Percentiles rank a stretch among this genome's conserved stretches.
Evolutionary conservation across 73 alveolate species (phyloP).

Genomic region (Durusdinium trenchii): DNA sequence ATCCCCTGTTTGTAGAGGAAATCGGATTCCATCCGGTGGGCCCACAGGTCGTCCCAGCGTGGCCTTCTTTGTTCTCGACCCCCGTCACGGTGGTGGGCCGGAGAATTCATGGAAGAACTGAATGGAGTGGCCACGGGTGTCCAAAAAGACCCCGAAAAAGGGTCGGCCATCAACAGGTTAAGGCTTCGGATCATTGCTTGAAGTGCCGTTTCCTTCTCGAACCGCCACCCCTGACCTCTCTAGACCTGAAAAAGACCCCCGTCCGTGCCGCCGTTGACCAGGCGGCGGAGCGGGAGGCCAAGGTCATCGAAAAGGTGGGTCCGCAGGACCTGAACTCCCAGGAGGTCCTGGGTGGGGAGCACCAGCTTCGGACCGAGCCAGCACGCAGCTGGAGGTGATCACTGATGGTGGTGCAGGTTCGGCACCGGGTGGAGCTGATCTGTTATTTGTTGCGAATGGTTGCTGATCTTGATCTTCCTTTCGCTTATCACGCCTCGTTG

Average conservation of each 20-base stretch:
- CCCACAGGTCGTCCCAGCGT: too few relatives aligned
- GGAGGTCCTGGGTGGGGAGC: background rate
- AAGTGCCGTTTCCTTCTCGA: background rate
- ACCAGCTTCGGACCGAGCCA: background rate
- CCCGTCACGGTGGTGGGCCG: too few relatives aligned
- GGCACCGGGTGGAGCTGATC: background rate
- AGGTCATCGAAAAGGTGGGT: constrained; percentile 60
- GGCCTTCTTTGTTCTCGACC: too few relatives aligned
- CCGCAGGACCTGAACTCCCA: background rate
- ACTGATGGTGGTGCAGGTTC: background rate
- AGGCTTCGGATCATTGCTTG: background rate
- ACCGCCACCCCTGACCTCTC: background rate
- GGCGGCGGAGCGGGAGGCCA: constrained; percentile 53
- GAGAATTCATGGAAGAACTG: background rate
- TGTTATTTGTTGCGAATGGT: background rate
- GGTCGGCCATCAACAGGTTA: background rate
- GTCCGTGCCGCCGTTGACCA: background rate
- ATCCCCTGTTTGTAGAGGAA: too few relatives aligned
- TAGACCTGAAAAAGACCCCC: background rate
- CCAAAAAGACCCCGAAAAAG: background rate
- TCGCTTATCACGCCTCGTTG: too few relatives aligned
- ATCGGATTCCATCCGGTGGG: too few relatives aligned
- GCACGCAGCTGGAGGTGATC: background rate
- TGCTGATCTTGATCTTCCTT: background rate
- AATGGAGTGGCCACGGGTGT: background rate